Evolutionary conservation across 2,329 filamentous ascomycete genomes (phyloP), one percentile per base, ranked within the genome.

Genomic region (Monilinia aucupariae): DNA sequence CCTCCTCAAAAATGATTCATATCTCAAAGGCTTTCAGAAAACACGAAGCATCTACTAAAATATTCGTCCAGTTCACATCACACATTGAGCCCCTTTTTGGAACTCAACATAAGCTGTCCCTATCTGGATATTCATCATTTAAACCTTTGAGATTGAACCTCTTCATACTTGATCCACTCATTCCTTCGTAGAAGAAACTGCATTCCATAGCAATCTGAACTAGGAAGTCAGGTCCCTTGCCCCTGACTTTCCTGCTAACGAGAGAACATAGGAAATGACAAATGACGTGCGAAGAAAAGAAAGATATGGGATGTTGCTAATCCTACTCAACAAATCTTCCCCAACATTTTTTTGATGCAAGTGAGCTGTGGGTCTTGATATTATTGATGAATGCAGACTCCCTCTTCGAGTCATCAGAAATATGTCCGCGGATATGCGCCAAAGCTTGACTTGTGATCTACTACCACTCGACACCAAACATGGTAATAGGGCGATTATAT

Each of bases 11-110:
- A 39, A 12, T 30, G 1, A 43, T 34, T 13, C 34, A 17, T 13
- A 43, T 53, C 58, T 62, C 65, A 69, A 62, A 65, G 37, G 49
- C 47, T 75, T 75, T 78, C 79, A 94, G 91, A 86, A 84, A 80
- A 82, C 78, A 88, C 91, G 87, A 92, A 89, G 91, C 90, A 96
- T 97, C 93, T 99, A 99, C 94, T 97, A 99, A 96, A 96, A 96
- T 94, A 89, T 84, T 91, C 87, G 92, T 87, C 88, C 88, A 87
- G 85, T 82, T 91, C 81, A 85, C 90, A 92, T 96, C 92, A 97
- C 81, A 81, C 91, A 90, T 91, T 79, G 73, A 76, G 32, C 55
- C 45, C 27, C 53, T 56, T 56, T 56, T 45, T 47, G 53, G 8
- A 56, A 47, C 53, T 22, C 71, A 81, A 89, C 89, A 93, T 97